Evolutionary conservation across 352 stramenopile species (phyloP).

Genomic region (Globisporangium rhizosaccharum): DNA sequence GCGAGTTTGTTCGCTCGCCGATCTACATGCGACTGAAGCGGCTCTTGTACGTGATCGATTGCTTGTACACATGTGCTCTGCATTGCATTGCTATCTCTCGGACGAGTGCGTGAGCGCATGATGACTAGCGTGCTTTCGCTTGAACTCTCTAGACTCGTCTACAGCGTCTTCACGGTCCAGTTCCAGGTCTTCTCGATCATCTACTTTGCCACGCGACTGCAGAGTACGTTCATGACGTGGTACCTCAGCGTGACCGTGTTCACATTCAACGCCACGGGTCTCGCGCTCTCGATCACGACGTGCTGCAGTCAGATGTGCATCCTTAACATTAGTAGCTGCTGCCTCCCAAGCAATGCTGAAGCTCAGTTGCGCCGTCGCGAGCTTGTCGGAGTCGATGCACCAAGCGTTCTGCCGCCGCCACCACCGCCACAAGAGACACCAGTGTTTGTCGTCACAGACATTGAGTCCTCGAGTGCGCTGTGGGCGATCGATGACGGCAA

Average conservation of each 20-base stretch:
- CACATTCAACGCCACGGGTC: slow-evolving; percentile 33
- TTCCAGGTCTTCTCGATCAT: slow-evolving; percentile 39
- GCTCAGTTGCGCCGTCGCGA: slow-evolving; percentile 15
- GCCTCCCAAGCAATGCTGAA: slow-evolving; percentile 36
- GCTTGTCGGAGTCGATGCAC: neutral
- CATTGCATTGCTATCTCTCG: too few relatives aligned
- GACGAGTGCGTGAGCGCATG: too few relatives aligned
- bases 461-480: slow-evolving; percentile 47
- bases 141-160: slow-evolving; percentile 21
- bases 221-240: neutral
- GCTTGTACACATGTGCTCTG: too few relatives aligned
- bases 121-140: too few relatives aligned
- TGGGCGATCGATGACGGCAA: slow-evolving; percentile 29
- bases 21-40: slow-evolving; percentile 50
- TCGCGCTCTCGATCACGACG: slow-evolving; percentile 33
- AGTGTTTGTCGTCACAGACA: slow-evolving; percentile 67
- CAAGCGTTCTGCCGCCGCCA: slow-evolving; percentile 5
- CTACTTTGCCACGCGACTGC: slow-evolving; percentile 23
- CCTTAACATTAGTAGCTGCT: slow-evolving; percentile 23
- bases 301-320: slow-evolving; percentile 45
- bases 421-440: slow-evolving; percentile 27
- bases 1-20: slow-evolving; percentile 41
- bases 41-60: slow-evolving; percentile 24
- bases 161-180: slow-evolving; percentile 43
- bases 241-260: slow-evolving; percentile 37